Conservation (phyloP, 345 rosid genomes). For the Populus deltoides region DNA sequence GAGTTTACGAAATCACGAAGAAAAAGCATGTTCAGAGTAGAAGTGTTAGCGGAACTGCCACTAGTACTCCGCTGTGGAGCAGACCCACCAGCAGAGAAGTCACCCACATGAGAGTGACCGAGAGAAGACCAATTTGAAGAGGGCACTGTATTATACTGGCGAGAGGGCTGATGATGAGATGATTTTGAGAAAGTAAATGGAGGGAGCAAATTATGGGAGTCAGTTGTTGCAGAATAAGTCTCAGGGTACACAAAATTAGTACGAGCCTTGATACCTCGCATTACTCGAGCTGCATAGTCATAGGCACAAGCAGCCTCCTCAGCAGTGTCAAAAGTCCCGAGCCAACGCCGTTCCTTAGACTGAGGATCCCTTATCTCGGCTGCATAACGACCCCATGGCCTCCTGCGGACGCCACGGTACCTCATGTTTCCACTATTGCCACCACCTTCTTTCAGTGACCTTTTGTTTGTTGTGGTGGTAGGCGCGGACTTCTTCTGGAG, state of each 20-base stretch:
- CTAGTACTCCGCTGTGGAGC: slow-evolving; percentile 17
- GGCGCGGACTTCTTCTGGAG: slow-evolving; percentile 21
- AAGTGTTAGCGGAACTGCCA: background rate
- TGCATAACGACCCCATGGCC: slow-evolving; percentile 99
- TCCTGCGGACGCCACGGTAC: slow-evolving; percentile 92
- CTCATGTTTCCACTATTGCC: slow-evolving; percentile 36
- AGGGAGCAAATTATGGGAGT: slow-evolving; percentile 11
- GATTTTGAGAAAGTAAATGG: slow-evolving; percentile 36
- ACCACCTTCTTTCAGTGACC: slow-evolving; percentile 34
- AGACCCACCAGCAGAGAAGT: slow-evolving; percentile 2
- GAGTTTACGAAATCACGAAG: slow-evolving; percentile 46
- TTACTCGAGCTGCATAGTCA: slow-evolving; percentile 83
- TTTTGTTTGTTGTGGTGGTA: slow-evolving; percentile 30
- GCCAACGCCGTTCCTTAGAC: slow-evolving; percentile 90
- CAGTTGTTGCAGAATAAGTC: background rate
- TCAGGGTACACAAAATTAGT: slow-evolving; percentile 76
- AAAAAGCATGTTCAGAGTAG: slow-evolving; percentile 47
- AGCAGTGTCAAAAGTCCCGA: slow-evolving; percentile 98
- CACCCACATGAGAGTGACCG: slow-evolving; percentile 4
- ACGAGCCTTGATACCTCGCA: slow-evolving; percentile 88
- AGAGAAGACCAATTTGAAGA: slow-evolving; percentile 17
- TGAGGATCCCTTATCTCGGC: slow-evolving; percentile 95
- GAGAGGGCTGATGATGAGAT: slow-evolving; percentile 16
- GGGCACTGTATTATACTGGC: slow-evolving; percentile 7
- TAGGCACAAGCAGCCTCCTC: slow-evolving; percentile 97